Evolutionary conservation across 345 rosid species (phyloP).

Genomic region (Physaria fendleri): DNA sequence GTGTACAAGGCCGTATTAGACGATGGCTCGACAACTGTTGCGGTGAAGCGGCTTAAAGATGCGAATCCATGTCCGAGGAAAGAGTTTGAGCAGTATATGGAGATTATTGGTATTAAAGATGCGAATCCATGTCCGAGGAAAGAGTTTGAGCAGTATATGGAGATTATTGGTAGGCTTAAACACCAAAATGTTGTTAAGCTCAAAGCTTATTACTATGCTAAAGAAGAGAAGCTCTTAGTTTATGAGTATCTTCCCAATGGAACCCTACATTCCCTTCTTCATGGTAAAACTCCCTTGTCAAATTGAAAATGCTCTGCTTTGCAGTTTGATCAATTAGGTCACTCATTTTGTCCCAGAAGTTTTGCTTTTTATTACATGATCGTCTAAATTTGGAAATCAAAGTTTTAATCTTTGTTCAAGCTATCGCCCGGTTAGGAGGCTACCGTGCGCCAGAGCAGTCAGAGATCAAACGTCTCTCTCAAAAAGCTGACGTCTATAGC

Average conservation of each 20-base stretch:
- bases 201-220: constrained; percentile 84
- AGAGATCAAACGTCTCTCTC: constrained; percentile 73
- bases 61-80: constrained; percentile 88
- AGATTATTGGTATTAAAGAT: constrained; percentile 75
- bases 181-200: constrained; percentile 70
- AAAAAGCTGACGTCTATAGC: constrained; percentile 78
- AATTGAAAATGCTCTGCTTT: neutral
- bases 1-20: constrained; percentile 90
- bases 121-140: constrained; percentile 88
- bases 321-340: neutral
- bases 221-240: constrained; percentile 87
- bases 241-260: constrained; percentile 92
- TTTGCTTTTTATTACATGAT: neutral
- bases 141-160: constrained; percentile 95
- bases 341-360: neutral
- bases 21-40: constrained; percentile 63
- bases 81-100: constrained; percentile 95
- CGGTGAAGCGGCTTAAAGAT: constrained; percentile 86
- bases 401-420: constrained; percentile 40
- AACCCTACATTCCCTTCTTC: constrained; percentile 77
- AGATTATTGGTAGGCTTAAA: constrained; percentile 69
- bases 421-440: constrained; percentile 85
- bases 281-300: constrained; percentile 42
- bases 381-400: neutral
- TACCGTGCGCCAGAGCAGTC: constrained; percentile 91